phyloP scores from a whole-genome alignment of 768 basidiomycete genomes.

The Boletus bicolor region DNA sequence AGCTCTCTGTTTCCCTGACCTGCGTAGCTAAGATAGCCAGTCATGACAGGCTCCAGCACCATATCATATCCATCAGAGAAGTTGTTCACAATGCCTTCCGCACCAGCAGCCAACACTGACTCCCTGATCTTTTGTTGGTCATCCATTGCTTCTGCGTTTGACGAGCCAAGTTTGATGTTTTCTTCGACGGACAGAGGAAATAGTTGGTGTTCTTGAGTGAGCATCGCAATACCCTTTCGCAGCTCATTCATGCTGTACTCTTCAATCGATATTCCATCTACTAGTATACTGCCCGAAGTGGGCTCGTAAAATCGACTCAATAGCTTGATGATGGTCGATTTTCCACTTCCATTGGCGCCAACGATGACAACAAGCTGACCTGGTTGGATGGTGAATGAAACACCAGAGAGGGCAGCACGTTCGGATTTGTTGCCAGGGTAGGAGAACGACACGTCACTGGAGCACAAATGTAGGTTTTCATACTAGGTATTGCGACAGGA shows the following conservation, averaged over 20 bases:
- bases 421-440: conserved; percentile 43
- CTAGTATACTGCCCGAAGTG: conserved; percentile 35
- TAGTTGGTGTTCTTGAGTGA: conserved; percentile 39
- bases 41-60: conserved; percentile 32
- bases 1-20: conserved; percentile 13
- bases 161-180: conserved; percentile 38
- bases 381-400: conserved; percentile 30
- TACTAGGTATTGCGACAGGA: not conserved
- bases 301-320: conserved; percentile 35
- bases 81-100: conserved; percentile 38
- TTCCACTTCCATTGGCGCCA: conserved; percentile 34
- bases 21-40: conserved; percentile 28
- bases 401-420: conserved; percentile 21
- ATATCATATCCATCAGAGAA: conserved; percentile 39
- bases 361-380: conserved; percentile 36
- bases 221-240: conserved; percentile 38
- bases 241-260: conserved; percentile 33
- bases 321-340: conserved; percentile 40
- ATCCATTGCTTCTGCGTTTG: conserved; percentile 8
- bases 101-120: conserved; percentile 35
- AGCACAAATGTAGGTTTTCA: not conserved
- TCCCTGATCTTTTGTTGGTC: conserved; percentile 17
- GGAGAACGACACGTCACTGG: conserved; percentile 48
- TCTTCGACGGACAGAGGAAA: conserved; percentile 39
- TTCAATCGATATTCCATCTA: conserved; percentile 37